Evolutionary conservation across 1,284 basidiomycete genomes (phyloP).

Genomic region (Sporisorium exsertum): DNA sequence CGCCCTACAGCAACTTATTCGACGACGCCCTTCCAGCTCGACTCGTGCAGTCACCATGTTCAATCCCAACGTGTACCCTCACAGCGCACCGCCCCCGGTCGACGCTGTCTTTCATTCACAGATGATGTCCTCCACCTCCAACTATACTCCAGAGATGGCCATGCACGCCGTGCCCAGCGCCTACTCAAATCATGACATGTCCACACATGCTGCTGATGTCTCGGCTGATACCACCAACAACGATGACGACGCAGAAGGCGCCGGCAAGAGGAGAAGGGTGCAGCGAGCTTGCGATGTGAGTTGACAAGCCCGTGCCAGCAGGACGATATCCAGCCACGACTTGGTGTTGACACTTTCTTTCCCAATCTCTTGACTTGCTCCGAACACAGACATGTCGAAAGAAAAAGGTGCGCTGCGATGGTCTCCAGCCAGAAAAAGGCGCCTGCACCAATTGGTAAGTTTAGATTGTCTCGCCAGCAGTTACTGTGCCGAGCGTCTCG

Average conservation of each 20-base stretch:
- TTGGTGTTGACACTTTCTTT: neutral
- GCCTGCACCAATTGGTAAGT: constrained; percentile 56
- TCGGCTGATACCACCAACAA: constrained; percentile 26
- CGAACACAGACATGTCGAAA: constrained; percentile 54
- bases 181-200: constrained; percentile 21
- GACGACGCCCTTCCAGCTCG: neutral
- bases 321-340: neutral
- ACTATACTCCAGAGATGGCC: constrained; percentile 16
- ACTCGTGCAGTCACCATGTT: constrained; percentile 1
- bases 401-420: constrained; percentile 65
- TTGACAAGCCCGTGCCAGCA: neutral
- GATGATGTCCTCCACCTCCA: constrained; percentile 19
- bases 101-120: constrained; percentile 27
- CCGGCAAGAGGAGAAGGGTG: constrained; percentile 57
- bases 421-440: constrained; percentile 54
- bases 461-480: neutral
- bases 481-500: neutral
- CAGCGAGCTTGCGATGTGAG: constrained; percentile 60
- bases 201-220: constrained; percentile 16
- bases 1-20: neutral
- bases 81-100: constrained; percentile 10
- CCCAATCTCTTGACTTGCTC: neutral
- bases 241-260: constrained; percentile 53
- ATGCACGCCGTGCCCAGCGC: constrained; percentile 5
- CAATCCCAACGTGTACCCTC: constrained; percentile 23